Evolutionary conservation across 331 rosid species (phyloP), one percentile per base, ranked within the genome.

Genomic region (Telfairia occidentalis): DNA sequence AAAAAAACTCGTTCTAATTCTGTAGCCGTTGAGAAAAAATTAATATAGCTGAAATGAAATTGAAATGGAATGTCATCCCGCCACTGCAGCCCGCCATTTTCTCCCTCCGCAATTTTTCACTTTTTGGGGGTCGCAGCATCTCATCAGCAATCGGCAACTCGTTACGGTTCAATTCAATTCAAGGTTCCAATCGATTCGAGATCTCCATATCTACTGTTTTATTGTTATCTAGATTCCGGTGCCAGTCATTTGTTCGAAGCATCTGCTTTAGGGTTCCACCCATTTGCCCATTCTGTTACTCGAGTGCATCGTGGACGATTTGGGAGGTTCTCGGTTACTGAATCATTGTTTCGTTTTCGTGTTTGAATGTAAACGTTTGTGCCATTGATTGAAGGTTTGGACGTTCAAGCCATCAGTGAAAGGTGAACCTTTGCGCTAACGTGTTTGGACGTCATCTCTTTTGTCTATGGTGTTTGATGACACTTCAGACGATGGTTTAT

Each of bases 31-130:
- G 32, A 49, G 55, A 7, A 49, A 7, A 49, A 49, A 18, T 49
- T 49, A 5, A 49, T 6, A 18, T 18, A 2, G 13, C 24, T 18
- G 8, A 49, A n/a, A 50, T 53, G 4, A 53, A 53, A 34, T 65
- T 38, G 34, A 66, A 66, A 66, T 64, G 42, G 71, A 64, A 4
- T 11, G 2, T 66, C 21, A 19, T 66, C 73, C 73, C 73, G 34
- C 73, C 73, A 66, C 5, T 10, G 32, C 18, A 65, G 38, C 73
- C 73, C 73, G 73, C 73, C 73, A 37, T 5, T 23, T 66, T 58
- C 7, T 7, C 8, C 71, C 18, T 3, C 13, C 37, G 11, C 4
- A n/a, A n/a, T 34, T 29, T 12, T 29, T 8, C 10, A 57, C 21
- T 2, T 28, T 26, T 38, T 21, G 50, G 10, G 32, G 50, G 4